Percentiles rank a stretch among this genome's conserved stretches.
phyloP scores from a whole-genome alignment of 768 basidiomycete species.

The Candolleomyces efflorescens region DNA sequence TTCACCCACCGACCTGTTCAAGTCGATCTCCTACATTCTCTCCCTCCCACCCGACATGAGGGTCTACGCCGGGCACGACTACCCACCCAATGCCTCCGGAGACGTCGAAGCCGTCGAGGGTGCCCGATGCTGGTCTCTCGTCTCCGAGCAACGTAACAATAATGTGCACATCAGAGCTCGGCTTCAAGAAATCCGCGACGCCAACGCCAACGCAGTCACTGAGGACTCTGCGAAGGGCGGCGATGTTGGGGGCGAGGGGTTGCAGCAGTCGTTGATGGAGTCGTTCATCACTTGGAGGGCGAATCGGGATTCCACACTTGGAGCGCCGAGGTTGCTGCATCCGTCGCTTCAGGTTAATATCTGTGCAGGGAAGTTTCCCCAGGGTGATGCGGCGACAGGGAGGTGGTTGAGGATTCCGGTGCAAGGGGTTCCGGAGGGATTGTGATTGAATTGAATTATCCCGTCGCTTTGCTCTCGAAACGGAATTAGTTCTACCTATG shows the following conservation, averaged over 20 bases:
- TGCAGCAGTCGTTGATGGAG: neutral
- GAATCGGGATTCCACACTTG: neutral
- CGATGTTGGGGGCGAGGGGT: too few species aligned
- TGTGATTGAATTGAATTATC: neutral
- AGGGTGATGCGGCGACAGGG: neutral
- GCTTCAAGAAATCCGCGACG: neutral
- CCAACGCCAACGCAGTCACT: neutral
- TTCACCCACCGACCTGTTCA: conserved; percentile 2
- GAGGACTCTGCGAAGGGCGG: neutral
- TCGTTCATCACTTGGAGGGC: conserved; percentile 8
- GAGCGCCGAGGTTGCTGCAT: conserved; percentile 4
- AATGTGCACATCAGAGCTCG: conserved; percentile 3
- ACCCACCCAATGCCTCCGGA: neutral
- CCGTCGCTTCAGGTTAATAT: conserved; percentile 6
- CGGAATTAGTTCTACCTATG: too few species aligned
- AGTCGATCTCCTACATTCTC: conserved; percentile 1
- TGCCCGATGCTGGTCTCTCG: conserved; percentile 2
- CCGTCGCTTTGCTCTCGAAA: too few species aligned
- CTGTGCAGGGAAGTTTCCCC: conserved; percentile 1
- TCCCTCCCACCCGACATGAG: neutral
- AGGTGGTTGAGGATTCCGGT: neutral
- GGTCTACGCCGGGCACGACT: conserved; percentile 6
- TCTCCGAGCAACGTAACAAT: conserved; percentile 3
- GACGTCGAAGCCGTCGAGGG: neutral
- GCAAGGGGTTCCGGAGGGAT: neutral